Evolutionary conservation across 371 early-diverging fungal species (phyloP).

Genomic region (Apophysomyces sp.): DNA sequence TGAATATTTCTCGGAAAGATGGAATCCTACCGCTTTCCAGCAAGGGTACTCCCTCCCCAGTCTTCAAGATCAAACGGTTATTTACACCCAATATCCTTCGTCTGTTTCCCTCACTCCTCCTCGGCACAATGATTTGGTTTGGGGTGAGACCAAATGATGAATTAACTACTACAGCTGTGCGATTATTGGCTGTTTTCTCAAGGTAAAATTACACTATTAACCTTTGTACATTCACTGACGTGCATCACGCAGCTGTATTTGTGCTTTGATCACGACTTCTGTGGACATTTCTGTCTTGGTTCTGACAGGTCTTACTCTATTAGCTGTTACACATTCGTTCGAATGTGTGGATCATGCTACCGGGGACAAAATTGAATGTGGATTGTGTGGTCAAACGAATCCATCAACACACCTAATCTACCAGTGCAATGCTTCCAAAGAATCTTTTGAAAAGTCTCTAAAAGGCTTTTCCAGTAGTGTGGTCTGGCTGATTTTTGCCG

Average conservation of each 20-base stretch:
- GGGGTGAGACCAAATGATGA: conserved; percentile 20
- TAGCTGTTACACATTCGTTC: conserved; percentile 52
- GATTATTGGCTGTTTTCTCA: conserved; percentile 28
- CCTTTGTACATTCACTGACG: background rate
- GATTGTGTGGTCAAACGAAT: conserved; percentile 37
- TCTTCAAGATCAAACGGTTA: background rate
- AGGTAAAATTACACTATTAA: conserved; percentile 13
- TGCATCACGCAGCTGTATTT: conserved; percentile 40
- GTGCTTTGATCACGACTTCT: conserved; percentile 51
- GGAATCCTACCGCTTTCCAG: too few species aligned
- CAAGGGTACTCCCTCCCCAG: background rate
- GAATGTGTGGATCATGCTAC: conserved; percentile 46
- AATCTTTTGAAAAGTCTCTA: conserved; percentile 47
- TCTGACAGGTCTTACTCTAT: conserved; percentile 40
- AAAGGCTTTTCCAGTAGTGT: conserved; percentile 55
- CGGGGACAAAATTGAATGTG: conserved; percentile 45
- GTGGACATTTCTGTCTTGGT: conserved; percentile 55
- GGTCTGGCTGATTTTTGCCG: conserved; percentile 61
- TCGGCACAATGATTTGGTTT: conserved; percentile 33
- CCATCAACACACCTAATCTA: conserved; percentile 14
- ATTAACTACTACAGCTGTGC: conserved; percentile 26
- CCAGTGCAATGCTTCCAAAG: conserved; percentile 48
- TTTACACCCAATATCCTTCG: background rate
- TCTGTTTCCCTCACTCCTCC: conserved; percentile 17
- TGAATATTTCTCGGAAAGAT: background rate